Percentiles rank a stretch among this genome's conserved stretches.
Evolutionary conservation across 1,284 basidiomycete species (phyloP).

Genomic region (Cutaneotrichosporon spelunceum): DNA sequence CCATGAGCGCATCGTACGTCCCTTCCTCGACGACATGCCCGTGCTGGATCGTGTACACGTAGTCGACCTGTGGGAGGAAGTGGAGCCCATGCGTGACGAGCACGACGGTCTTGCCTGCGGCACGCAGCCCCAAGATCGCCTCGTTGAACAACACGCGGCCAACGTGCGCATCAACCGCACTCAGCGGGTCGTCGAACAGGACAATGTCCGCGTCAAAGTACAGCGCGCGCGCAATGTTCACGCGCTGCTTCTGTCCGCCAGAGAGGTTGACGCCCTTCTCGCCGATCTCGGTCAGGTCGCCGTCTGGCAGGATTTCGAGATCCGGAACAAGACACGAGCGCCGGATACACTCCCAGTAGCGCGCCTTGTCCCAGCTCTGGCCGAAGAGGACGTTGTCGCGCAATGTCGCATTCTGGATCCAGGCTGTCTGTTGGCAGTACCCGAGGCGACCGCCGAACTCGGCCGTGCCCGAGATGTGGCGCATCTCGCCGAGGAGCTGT

Average conservation of each 20-base stretch:
- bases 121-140: constrained; percentile 63
- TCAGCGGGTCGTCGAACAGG: constrained; percentile 77
- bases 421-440: constrained; percentile 73
- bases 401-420: constrained; percentile 81
- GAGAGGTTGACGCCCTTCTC: constrained; percentile 52
- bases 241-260: constrained; percentile 53
- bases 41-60: constrained; percentile 54
- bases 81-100: constrained; percentile 58
- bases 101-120: constrained; percentile 67
- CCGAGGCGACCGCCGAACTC: constrained; percentile 67
- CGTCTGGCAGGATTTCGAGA: constrained; percentile 67
- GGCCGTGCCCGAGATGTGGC: constrained; percentile 57
- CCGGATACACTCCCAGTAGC: constrained; percentile 65
- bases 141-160: constrained; percentile 81
- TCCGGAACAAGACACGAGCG: constrained; percentile 65
- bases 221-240: constrained; percentile 69
- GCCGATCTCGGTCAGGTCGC: constrained; percentile 62
- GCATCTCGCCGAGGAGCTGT: constrained; percentile 66
- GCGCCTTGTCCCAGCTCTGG: constrained; percentile 62
- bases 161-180: constrained; percentile 79
- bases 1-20: constrained; percentile 60
- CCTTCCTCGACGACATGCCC: constrained; percentile 65
- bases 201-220: constrained; percentile 82
- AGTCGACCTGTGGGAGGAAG: constrained; percentile 38
- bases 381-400: constrained; percentile 62